phyloP scores from a whole-genome alignment of 352 stramenopile genomes.

The Halophytophthora polymorphica region DNA sequence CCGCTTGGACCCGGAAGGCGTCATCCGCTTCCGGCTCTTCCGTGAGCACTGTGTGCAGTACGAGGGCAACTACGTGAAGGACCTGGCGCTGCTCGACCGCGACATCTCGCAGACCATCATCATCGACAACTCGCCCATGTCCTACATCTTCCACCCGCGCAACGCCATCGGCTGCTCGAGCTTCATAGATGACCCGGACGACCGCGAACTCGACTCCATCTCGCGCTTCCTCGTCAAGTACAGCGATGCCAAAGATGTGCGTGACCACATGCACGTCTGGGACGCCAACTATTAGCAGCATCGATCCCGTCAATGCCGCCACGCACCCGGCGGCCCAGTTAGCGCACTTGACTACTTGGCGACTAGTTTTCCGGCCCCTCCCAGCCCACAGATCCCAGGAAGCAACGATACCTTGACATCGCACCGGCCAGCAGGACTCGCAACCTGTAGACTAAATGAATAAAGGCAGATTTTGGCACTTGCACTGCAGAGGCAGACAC shows the following conservation, averaged over 20 bases:
- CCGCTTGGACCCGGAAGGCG: constrained; percentile 89
- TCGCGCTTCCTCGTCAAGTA: constrained; percentile 58
- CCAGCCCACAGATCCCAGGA: too few relatives aligned
- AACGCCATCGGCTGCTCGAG: constrained; percentile 80
- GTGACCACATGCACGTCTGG: constrained; percentile 69
- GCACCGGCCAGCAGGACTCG: too few relatives aligned
- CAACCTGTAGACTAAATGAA: too few relatives aligned
- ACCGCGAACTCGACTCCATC: constrained; percentile 89
- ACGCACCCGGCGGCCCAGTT: too few relatives aligned
- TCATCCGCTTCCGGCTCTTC: constrained; percentile 90
- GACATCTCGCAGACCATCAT: constrained; percentile 95
- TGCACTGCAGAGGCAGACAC: too few relatives aligned
- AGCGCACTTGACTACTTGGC: too few relatives aligned
- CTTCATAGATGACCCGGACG: constrained; percentile 90
- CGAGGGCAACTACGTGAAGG: constrained; percentile 97
- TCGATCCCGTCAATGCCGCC: too few relatives aligned
- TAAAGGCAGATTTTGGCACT: too few relatives aligned
- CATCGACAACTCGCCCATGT: constrained; percentile 98
- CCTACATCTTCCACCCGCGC: constrained; percentile 96
- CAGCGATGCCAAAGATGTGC: constrained; percentile 54
- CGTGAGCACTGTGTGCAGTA: constrained; percentile 96
- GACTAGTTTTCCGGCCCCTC: too few relatives aligned
- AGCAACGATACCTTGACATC: too few relatives aligned
- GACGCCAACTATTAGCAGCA: constrained; percentile 53
- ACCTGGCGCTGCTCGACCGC: constrained; percentile 93